Base-by-base conservation (phyloP, 1,284 basidiomycete species). In the Ustilago nuda region DNA sequence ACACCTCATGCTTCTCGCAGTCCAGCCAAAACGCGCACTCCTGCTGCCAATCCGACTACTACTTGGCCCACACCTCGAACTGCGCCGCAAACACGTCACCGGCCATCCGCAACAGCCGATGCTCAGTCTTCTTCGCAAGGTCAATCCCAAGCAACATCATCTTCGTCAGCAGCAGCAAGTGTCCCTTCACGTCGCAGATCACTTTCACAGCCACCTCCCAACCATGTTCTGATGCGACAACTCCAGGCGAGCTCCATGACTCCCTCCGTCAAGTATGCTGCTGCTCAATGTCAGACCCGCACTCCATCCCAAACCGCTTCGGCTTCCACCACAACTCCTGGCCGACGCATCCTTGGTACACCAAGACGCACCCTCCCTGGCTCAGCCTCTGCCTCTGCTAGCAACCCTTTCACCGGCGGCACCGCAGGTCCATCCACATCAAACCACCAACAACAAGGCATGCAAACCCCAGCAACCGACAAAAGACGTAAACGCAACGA, bases 401-500 rank as follows among this genome's bases (percentile, higher is more conserved):
- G 56, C 52, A 66, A 62, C 5, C 53, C 64, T 8, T 61, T 58
- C 50, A 59, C 56, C 23, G 13, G 13, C 2, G 33, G 50, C 17
- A 35, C 57, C 32, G 46, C 57, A 35, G 11, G 50, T 23, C 43
- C 63, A 23, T 53, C 56, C 23, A 30, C 45, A 27, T 48, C 62
- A 12, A 39, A 45, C 19, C 48, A 37, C 6, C 57, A 56, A 13
- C 45, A 50, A 30, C 68, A 70, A 62, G 68, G 58, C 23, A 30
- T 67, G 53, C 76, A 78, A 32, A 78, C 76, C 1, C 76, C 76
- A 6, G 68, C 68, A 9, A 78, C 76, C 8, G 76, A 78, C 35
- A 78, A 68, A 51, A 61, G 72, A 32, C 72, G 68, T 33, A 78
- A 71, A 46, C 71, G 72, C 64, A 70, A 78, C 53, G 72, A 78